phyloP scores from a whole-genome alignment of 176 grass and related monocot genomes.

The Eragrostis nindensis region DNA sequence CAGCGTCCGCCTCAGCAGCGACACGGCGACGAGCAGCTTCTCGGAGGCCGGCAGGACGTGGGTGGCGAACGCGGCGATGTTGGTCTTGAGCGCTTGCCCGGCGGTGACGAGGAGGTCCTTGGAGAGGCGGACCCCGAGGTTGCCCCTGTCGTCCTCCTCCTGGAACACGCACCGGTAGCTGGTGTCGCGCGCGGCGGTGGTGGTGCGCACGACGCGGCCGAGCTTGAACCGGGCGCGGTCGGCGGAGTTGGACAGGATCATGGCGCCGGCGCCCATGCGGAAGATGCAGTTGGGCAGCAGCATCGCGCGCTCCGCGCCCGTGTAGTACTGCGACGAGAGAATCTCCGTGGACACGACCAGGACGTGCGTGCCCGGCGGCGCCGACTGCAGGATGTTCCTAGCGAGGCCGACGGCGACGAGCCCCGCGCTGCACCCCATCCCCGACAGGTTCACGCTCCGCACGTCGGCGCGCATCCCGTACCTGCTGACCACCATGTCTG shows the following conservation, averaged over 20 bases:
- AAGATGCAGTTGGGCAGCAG: constrained; percentile 39
- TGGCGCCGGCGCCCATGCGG: constrained; percentile 40
- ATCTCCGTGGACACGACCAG: constrained; percentile 32
- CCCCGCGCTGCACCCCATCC: constrained; percentile 38
- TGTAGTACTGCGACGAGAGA: constrained; percentile 34
- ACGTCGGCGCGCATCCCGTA: constrained; percentile 21
- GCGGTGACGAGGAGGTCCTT: constrained; percentile 19
- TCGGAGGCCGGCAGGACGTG: constrained; percentile 31
- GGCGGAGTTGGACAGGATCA: constrained; percentile 18
- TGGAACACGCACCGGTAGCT: constrained; percentile 37
- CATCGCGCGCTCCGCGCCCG: neutral
- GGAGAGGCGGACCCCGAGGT: neutral
- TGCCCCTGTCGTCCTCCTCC: constrained; percentile 18
- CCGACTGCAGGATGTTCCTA: constrained; percentile 5
- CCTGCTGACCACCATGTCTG: constrained; percentile 21
- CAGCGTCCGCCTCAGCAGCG: constrained; percentile 4
- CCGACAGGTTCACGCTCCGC: constrained; percentile 24
- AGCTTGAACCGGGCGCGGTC: constrained; percentile 27
- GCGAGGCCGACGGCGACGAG: constrained; percentile 19
- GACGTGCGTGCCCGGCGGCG: constrained; percentile 14
- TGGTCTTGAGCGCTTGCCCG: constrained; percentile 13
- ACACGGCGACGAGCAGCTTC: constrained; percentile 29
- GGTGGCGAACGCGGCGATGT: constrained; percentile 13
- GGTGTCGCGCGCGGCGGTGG: constrained; percentile 13
- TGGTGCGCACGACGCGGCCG: constrained; percentile 15